Evolutionary conservation across 331 rosid genomes (phyloP), one percentile per base, ranked within the genome.

Genomic region (Cydonia oblonga): DNA sequence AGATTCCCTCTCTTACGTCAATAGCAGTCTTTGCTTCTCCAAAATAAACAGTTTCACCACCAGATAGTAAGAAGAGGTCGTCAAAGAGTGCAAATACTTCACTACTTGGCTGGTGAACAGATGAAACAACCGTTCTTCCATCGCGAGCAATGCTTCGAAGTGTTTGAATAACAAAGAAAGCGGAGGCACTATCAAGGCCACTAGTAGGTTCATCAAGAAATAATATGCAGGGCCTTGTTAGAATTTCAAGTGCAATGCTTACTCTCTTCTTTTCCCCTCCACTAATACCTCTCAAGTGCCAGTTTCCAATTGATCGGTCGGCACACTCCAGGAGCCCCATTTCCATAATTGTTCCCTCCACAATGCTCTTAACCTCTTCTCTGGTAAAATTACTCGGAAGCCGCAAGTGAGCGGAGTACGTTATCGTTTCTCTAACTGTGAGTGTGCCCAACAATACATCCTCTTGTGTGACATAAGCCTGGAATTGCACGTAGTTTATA

Each of bases 81-180:
- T 95, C 98, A 87, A 95, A 95, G 75, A 95, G 97, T 5, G 98
- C 91, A 86, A 95, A 95, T 4, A 95, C 96, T 80, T 95, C 98
- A 63, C 98, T 89, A 32, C 97, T 95, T 8, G 97, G 98, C 64
- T 95, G 97, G 82, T 95, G 98, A 80, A 95, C 84, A 6, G 98
- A 95, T 59, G 96, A 88, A 81, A 95, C 83, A 28, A 95, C 91
- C 0, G 97, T 95, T 64, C 91, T 72, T 44, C 98, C 98, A 82
- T 95, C 97, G 25, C 88, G 90, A 66, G 97, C 96, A 71, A 91
- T 83, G 68, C 85, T 89, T 70, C 96, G 65, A 30, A 95, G 98
- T 54, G 98, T 86, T 73, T 89, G 97, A 79, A 89, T 87, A 33
- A 95, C 98, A 62, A 89, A 95, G 81, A 95, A 93, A 2, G 98